Evolutionary conservation across 2,329 filamentous ascomycete genomes (phyloP).

Genomic region (Spiromastix sp.): DNA sequence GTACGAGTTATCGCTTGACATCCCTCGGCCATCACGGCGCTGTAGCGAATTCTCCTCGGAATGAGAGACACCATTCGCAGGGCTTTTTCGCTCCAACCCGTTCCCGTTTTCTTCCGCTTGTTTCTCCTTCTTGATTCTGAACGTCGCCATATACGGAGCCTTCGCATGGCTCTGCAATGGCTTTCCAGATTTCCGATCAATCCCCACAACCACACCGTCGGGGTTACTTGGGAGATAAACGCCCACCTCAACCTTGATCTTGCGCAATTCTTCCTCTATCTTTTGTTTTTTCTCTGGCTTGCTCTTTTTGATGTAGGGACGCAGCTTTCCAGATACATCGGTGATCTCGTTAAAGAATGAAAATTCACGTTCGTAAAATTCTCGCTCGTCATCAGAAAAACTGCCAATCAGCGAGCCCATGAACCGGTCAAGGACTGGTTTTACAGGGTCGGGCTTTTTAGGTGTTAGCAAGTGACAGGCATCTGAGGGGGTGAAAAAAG

Average conservation of each 20-base stretch:
- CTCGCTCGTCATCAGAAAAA: conserved; percentile 67
- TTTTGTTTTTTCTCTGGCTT: conserved; percentile 99
- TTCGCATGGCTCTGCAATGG: conserved; percentile 97
- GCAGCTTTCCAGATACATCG: conserved; percentile 86
- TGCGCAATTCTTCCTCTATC: conserved; percentile 95
- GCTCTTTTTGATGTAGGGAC: conserved; percentile 79
- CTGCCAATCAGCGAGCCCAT: conserved; percentile 72
- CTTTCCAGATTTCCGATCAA: conserved; percentile 95
- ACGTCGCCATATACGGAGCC: conserved; percentile 97
- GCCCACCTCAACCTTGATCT: conserved; percentile 93
- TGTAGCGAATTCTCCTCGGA: conserved; percentile 9
- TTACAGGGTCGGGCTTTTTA: conserved; percentile 69
- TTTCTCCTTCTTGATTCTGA: conserved; percentile 80
- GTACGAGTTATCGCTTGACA: conserved; percentile 32
- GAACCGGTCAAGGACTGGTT: conserved; percentile 85
- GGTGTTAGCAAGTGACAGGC: conserved; percentile 8
- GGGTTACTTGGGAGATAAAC: conserved; percentile 97
- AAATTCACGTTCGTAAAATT: conserved; percentile 91
- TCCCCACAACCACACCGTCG: conserved; percentile 92
- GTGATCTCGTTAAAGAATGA: conserved; percentile 98
- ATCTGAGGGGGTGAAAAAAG: not conserved
- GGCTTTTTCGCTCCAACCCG: too few species aligned
- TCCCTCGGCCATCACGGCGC: conserved; percentile 5
- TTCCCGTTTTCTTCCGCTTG: conserved; percentile 35
- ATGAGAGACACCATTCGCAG: conserved; percentile 31